Conservation (phyloP, 1,139 yeast genomes). For the Kodamaea alishanica region DNA sequence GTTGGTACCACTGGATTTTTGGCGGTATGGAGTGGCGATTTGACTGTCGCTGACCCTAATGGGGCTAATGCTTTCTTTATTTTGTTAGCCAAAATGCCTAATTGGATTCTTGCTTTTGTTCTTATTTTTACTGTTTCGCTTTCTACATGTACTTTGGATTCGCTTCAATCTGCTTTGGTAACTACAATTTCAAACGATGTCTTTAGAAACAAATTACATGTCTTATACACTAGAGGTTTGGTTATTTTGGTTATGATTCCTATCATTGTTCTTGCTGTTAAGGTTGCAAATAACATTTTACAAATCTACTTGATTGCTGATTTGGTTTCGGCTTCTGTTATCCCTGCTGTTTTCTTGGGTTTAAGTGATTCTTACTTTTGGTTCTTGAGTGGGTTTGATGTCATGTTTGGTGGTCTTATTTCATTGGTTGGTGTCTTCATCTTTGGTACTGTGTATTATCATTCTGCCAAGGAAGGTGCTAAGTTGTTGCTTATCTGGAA, state of each 20-base stretch:
- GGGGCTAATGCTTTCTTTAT: constrained; percentile 70
- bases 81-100: constrained; percentile 69
- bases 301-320: constrained; percentile 90
- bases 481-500: constrained; percentile 65
- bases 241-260: constrained; percentile 80
- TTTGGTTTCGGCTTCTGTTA: constrained; percentile 78
- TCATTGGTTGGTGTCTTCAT: constrained; percentile 76
- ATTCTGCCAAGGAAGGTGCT: constrained; percentile 74
- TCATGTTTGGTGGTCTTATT: constrained; percentile 79
- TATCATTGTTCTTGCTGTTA: constrained; percentile 75
- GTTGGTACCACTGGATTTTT: constrained; percentile 82
- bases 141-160: constrained; percentile 87
- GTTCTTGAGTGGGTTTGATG: constrained; percentile 76
- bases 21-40: constrained; percentile 86
- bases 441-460: constrained; percentile 78
- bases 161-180: constrained; percentile 84
- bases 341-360: constrained; percentile 84
- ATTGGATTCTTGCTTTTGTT: constrained; percentile 83
- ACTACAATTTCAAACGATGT: constrained; percentile 87
- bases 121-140: constrained; percentile 68
- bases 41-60: constrained; percentile 54
- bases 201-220: constrained; percentile 73
- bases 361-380: constrained; percentile 57
- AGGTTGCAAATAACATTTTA: constrained; percentile 75
- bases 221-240: constrained; percentile 64